These are phyloP conservation scores for Neurospora sp. DNA, from an alignment of 495 filamentous ascomycete genomes.

Conservation along the genomic window DNA sequence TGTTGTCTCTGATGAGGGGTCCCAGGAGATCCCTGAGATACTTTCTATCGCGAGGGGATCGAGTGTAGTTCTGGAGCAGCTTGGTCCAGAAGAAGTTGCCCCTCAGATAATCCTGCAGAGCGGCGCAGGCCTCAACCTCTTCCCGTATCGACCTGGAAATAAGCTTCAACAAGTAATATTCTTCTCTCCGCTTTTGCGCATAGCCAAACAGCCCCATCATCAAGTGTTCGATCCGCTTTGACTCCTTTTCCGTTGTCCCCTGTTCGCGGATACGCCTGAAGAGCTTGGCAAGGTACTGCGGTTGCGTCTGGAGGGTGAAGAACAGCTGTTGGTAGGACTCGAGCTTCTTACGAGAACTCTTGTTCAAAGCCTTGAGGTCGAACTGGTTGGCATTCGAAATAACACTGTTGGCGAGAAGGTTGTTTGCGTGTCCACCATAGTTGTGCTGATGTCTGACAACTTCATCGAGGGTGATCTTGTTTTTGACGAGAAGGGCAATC, in stretches of 20 bases:
- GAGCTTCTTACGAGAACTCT: conserved; percentile 85
- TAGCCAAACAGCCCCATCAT: conserved; percentile 98
- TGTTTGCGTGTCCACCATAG: conserved; percentile 86
- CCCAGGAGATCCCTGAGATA: conserved; percentile 80
- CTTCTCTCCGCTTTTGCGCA: conserved; percentile 90
- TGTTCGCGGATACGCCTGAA: conserved; percentile 78
- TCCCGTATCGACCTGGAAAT: conserved; percentile 75
- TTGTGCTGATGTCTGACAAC: conserved; percentile 95
- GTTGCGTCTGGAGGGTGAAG: conserved; percentile 94
- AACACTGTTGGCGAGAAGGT: conserved; percentile 72
- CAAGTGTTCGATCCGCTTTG: conserved; percentile 79
- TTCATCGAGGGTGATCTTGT: conserved; percentile 98
- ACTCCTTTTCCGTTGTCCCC: conserved; percentile 82
- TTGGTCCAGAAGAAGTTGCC: conserved; percentile 91
- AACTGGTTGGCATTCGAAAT: conserved; percentile 88
- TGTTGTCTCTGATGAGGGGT: conserved; percentile 71
- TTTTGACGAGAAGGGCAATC: conserved; percentile 95
- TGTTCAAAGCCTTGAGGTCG: conserved; percentile 94
- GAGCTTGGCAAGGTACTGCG: conserved; percentile 81
- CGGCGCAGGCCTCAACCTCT: conserved; percentile 65
- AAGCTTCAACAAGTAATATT: conserved; percentile 92
- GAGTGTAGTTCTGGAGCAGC: conserved; percentile 75
- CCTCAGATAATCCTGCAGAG: conserved; percentile 75
- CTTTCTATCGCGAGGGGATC: conserved; percentile 86
- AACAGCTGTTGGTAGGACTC: conserved; percentile 97